Base-by-base conservation (phyloP, 176 grass and related monocot genomes). In the Aegilops speltoides region DNA sequence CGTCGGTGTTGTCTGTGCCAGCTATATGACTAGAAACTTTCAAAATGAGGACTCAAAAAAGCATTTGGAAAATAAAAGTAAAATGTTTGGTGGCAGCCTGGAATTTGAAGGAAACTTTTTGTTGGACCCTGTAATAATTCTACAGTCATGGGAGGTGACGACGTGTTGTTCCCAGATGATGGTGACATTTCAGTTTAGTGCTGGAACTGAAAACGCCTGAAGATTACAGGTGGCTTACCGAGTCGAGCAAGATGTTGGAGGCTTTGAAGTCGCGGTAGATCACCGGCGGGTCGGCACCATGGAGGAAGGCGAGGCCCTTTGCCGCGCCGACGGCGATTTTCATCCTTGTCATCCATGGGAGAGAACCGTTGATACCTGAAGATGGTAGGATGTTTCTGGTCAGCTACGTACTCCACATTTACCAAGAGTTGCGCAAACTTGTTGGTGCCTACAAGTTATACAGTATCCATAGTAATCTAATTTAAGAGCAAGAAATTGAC, bases 221-320 rank as follows among this genome's bases (percentile, higher is more conserved):
- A 8, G 16, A 8, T 10, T 34, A 41, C 3, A 4, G 4, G 36
- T 38, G 22, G 68, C 88, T 92, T 83, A 95, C 93, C 82, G 83
- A 81, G 64, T 95, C 90, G 7, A 95, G 86, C 75, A 95, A 71
- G 76, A 95, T 92, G 43, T 95, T 95, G 15, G 93, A 95, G 36
- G 93, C 93, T 77, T 95, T 95, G 82, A 95, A 95, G 48, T 95
- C 93, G 3, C 93, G 93, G 88, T 95, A 95, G 79, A 95, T 95
- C 59, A 95, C 87, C 4, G 85, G 90, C 1, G 80, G 88, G 68
- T 86, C 80, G 3, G 93, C 78, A 31, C 67, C 79, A 13, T 95
- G 93, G 32, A 95, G 93, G 62, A 95, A 95, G 8, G 93, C 85
- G 28, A 95, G 93, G 68, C 93, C 93, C 79, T 92, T 92, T 25